Base-by-base conservation (phyloP, 495 filamentous ascomycete species). In the Aspergillus indologenus region DNA sequence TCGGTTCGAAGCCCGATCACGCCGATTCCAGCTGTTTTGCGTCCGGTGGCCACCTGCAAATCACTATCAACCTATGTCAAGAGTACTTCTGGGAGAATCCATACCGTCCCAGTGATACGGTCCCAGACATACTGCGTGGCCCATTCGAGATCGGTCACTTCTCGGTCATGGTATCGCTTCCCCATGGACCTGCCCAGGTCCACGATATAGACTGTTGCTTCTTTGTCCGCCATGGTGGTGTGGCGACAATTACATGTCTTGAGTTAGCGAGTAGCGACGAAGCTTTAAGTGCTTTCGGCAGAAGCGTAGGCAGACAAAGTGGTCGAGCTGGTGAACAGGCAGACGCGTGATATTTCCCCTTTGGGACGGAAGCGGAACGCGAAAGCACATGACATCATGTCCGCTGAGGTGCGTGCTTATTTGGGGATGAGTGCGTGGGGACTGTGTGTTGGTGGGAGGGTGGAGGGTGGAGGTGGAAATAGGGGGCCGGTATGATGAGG, bases 61-160 rank as follows among this genome's bases (percentile, higher is more conserved):
- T 6, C 9, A 17, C 3, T 18, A 57, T 68, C 18, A 66, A 60
- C 40, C 40, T n/a, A 23, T 22, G 17, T 22, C 11, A 45, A 45
- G 50, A 7, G n/a, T n/a, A n/a, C n/a, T n/a, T n/a, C n/a, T n/a
- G n/a, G n/a, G n/a, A n/a, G n/a, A n/a, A n/a, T n/a, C n/a, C 26
- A 42, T n/a, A 65, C 86, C 11, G 90, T 96, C 20, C 81, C 85
- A 0, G 90, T 90, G 64, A 98, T 95, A 65, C 87, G 91, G 71
- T 97, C 94, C 94, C 94, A 99, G 50, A 99, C 84, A 79, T 96
- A 99, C 56, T 84, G 84, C 89, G 98, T 87, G 19, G 86, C 82
- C 81, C 85, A 98, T 56, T 96, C 90, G 4, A 98, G 84, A 72
- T 98, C 90, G 17, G 90, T 87, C 66, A 92, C 80, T 7, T 71